Conservation (phyloP, 176 grass and related monocot species). For the Juncus effusus region DNA sequence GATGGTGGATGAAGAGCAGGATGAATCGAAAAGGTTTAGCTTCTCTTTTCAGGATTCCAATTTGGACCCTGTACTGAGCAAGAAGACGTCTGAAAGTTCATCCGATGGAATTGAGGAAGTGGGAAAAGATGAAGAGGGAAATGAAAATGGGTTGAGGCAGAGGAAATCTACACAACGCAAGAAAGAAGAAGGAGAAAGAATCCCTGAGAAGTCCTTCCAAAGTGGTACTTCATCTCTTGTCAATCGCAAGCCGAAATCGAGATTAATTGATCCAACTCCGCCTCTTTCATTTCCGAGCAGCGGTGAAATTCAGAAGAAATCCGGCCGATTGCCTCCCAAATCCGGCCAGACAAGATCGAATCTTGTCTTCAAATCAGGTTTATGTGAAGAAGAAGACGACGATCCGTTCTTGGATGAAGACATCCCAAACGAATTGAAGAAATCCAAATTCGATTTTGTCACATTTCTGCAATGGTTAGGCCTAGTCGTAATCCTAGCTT, state of each 20-base stretch:
- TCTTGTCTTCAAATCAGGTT: conserved; percentile 45
- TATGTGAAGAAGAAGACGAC: conserved; percentile 66
- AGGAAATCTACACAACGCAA: not conserved
- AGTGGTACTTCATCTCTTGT: conserved; percentile 25
- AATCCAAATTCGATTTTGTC: conserved; percentile 44
- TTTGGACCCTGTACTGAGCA: too few relatives aligned
- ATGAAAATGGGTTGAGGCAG: too few relatives aligned
- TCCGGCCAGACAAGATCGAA: conserved; percentile 49
- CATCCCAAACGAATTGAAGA: conserved; percentile 75
- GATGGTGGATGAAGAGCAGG: too few relatives aligned
- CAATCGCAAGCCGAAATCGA: conserved; percentile 64
- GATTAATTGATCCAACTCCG: conserved; percentile 68
- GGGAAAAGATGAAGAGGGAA: too few relatives aligned
- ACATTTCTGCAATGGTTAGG: conserved; percentile 66
- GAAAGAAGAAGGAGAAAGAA: conserved; percentile 6
- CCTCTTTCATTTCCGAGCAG: not conserved
- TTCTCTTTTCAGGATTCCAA: too few relatives aligned
- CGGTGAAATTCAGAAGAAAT: conserved; percentile 31
- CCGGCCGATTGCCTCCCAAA: conserved; percentile 25
- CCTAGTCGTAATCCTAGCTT: conserved; percentile 54
- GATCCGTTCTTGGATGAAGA: conserved; percentile 71
- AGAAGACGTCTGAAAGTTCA: too few relatives aligned
- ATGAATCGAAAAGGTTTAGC: too few relatives aligned
- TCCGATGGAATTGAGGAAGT: too few relatives aligned
- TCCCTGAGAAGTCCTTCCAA: not conserved